phyloP scores from a whole-genome alignment of 2,329 filamentous ascomycete species.

The Pezicula carpinea region DNA sequence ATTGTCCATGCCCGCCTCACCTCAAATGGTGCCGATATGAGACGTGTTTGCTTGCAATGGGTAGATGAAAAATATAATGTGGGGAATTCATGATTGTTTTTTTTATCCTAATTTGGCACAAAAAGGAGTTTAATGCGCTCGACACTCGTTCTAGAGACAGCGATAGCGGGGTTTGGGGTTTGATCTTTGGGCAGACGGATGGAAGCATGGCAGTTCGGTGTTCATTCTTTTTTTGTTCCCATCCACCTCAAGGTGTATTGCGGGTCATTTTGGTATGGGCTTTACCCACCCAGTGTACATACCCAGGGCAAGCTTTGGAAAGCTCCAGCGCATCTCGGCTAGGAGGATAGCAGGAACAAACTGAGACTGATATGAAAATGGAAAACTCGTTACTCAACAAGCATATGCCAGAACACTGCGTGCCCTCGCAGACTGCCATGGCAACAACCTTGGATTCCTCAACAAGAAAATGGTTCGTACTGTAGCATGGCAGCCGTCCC shows the following conservation, averaged over 20 bases:
- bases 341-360: too few relatives aligned
- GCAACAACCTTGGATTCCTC: too few relatives aligned
- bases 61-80: too few relatives aligned
- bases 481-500: too few relatives aligned
- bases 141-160: slow-evolving; percentile 25
- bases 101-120: slow-evolving; percentile 1
- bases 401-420: too few relatives aligned
- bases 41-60: background rate
- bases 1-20: slow-evolving; percentile 68
- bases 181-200: slow-evolving; percentile 18
- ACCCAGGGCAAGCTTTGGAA: background rate
- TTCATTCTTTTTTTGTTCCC: background rate
- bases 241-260: background rate
- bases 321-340: background rate
- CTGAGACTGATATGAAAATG: too few relatives aligned
- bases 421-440: too few relatives aligned
- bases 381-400: too few relatives aligned
- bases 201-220: slow-evolving; percentile 3
- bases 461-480: too few relatives aligned
- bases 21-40: slow-evolving; percentile 41
- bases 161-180: background rate
- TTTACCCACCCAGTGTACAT: background rate
- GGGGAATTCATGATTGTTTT: background rate
- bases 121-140: slow-evolving; percentile 29
- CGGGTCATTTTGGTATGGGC: background rate